Evolutionary conservation across 805 yeast genomes (phyloP), one percentile per base, ranked within the genome.

Genomic region (Cyberlindnera galapagoensis): DNA sequence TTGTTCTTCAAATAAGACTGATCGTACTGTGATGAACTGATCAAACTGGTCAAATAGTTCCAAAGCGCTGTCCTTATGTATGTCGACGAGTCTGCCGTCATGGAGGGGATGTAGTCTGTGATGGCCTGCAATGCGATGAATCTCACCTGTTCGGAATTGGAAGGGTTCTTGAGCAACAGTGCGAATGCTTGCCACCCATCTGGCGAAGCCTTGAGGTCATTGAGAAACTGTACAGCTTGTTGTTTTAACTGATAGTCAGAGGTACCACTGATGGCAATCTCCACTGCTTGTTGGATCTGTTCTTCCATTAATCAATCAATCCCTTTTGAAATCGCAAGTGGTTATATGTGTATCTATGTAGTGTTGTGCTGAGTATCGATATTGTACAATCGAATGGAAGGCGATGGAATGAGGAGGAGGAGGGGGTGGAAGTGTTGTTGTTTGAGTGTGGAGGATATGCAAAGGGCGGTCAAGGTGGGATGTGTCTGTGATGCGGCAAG

Each of bases 1-100:
- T 73, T 77, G 51, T 76, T 78, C 45, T 73, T 62, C 46, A 75
- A 46, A 40, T 60, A 72, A 9, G 56, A 43, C 7, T 69, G 65
- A 38, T 71, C 60, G 32, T 31, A 35, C 31, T 45, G 38, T 17
- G 33, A 26, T 9, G 53, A 35, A 6, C 35, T 26, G 14, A 50
- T 43, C 26, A 50, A 24, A 9, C 28, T 28, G 13, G 39, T 35
- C 9, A 49, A 32, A 28, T 49, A 50, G 18, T 39, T 29, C 24
- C 42, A 31, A 4, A 51, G 25, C 3, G 47, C 35, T 15, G 39
- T 45, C 51, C 47, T 48, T 44, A 51, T 44, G 31, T 45, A 44
- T n/a, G 31, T 28, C 9, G 33, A 35, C 27, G 39, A 41, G n/a
- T 47, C 53, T 12, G 30, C 27, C 0, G 40, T 25, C 5, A 50